A percentile compares a stretch with the other conserved stretches of the same genome.
Evolutionary conservation across 1,284 basidiomycete genomes (phyloP).

Genomic region (Singerocomus inundabilis): DNA sequence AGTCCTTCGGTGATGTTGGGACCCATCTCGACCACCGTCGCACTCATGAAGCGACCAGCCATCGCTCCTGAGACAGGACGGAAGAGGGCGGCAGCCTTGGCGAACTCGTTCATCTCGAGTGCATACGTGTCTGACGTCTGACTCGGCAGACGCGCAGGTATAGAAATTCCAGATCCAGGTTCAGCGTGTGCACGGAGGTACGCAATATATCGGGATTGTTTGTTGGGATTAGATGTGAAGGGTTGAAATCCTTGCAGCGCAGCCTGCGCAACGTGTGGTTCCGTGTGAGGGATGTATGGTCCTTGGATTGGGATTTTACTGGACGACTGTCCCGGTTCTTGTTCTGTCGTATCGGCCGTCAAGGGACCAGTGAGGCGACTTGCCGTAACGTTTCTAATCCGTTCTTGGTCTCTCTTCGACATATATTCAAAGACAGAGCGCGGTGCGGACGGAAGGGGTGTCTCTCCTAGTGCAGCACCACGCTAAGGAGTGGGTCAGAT

Average conservation of each 20-base stretch:
- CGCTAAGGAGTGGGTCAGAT: conserved; percentile 48
- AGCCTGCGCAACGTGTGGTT: conserved; percentile 80
- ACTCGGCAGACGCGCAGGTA: conserved; percentile 47
- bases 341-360: conserved; percentile 22
- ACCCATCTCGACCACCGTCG: conserved; percentile 60
- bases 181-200: conserved; percentile 78
- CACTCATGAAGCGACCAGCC: conserved; percentile 88
- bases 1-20: conserved; percentile 72
- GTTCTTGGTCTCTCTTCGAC: conserved; percentile 85
- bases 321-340: conserved; percentile 21
- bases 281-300: conserved; percentile 59
- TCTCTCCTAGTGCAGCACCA: conserved; percentile 82
- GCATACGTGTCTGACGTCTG: conserved; percentile 71
- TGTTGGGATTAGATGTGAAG: conserved; percentile 73
- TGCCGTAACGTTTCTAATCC: conserved; percentile 66
- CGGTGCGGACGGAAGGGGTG: conserved; percentile 61
- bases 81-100: conserved; percentile 85
- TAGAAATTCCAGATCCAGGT: conserved; percentile 37
- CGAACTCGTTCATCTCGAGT: conserved; percentile 84
- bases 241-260: conserved; percentile 91
- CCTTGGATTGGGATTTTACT: conserved; percentile 25
- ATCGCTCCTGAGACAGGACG: conserved; percentile 91
- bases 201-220: conserved; percentile 83
- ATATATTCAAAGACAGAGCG: conserved; percentile 92
- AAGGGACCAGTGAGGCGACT: conserved; percentile 27